Base-by-base conservation (phyloP, 2,329 filamentous ascomycete genomes). In the Colletotrichum sp. region DNA sequence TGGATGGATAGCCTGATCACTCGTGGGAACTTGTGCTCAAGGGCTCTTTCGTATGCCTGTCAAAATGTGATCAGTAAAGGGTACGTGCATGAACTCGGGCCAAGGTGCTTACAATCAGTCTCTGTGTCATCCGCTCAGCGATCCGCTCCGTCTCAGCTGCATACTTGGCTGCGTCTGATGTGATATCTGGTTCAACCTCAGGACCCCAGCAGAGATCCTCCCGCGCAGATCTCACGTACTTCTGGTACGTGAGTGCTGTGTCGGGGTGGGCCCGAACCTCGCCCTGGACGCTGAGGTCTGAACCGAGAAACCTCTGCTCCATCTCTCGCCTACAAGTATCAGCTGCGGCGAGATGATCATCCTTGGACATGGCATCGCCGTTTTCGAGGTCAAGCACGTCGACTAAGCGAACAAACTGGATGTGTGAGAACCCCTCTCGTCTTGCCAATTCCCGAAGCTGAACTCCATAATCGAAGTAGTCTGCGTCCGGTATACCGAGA, bases 391-490 rank as follows among this genome's bases (percentile, higher is more conserved):
- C 39, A 9, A 43, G 39, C 39, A 43, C 39, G 39, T 43, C 39
- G 18, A 43, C 39, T 43, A 43, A 43, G 18, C 39, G 16, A 43
- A 43, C 18, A 6, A 43, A 43, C 1, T 9, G 39, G 24, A 65
- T 48, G 61, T 39, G 32, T 10, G 61, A 65, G 24, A 65, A 48
- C 13, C 61, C 61, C 61, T 30, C 34, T 24, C 21, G 21, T 18
- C 12, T 16, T 13, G 71, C 65, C 59, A 73, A 26, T 32, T 69
- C 59, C 10, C 71, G 71, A 36, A 73, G 34, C 55, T 43, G 28
- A n/a, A 73, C 32, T 26, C 71, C 71, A 24, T 73, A 73, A 21
- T 73, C 71, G 21, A 68, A 73, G 32, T 68, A 69, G 28, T 36
- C 30, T 13, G 64, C 48, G 26, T 60, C 52, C n/a, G 71, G 71